A percentile compares a stretch with the other conserved stretches of the same genome.
Conservation (phyloP, 371 early-diverging fungal species). For the Funneliformis caledonium region DNA sequence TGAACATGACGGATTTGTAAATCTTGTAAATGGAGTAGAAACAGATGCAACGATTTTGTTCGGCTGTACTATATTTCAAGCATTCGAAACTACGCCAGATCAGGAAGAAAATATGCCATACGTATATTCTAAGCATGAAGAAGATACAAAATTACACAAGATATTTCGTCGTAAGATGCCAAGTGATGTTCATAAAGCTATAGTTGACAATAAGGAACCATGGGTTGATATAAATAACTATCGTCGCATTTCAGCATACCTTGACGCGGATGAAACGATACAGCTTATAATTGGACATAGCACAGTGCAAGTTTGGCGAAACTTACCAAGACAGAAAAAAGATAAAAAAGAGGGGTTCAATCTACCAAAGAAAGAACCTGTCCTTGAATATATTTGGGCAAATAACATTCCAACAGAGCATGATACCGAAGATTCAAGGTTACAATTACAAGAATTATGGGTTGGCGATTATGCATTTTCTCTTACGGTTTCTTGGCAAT, state of each 20-base stretch:
- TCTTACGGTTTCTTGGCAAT: not conserved
- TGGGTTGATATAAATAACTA: conserved; percentile 2
- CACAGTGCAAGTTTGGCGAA: conserved; percentile 22
- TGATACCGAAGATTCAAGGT: not conserved
- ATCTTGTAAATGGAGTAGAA: not conserved
- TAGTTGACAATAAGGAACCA: conserved; percentile 11
- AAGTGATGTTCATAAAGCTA: not conserved
- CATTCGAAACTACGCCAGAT: not conserved
- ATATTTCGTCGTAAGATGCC: conserved; percentile 1
- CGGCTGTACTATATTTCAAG: too few relatives aligned
- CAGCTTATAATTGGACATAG: conserved; percentile 17
- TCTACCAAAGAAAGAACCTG: not conserved
- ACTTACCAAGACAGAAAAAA: not conserved
- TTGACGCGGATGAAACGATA: not conserved
- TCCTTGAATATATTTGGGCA: conserved; percentile 13
- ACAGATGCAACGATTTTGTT: not conserved
- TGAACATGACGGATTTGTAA: not conserved
- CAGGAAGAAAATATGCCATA: not conserved
- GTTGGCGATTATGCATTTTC: not conserved
- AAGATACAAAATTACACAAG: not conserved
- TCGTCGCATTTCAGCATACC: not conserved
- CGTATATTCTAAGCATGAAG: not conserved
- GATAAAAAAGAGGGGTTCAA: not conserved
- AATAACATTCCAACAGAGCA: not conserved
- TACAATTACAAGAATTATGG: not conserved